Conservation (phyloP, 2,329 filamentous ascomycete species). For the Fusarium sp. region DNA sequence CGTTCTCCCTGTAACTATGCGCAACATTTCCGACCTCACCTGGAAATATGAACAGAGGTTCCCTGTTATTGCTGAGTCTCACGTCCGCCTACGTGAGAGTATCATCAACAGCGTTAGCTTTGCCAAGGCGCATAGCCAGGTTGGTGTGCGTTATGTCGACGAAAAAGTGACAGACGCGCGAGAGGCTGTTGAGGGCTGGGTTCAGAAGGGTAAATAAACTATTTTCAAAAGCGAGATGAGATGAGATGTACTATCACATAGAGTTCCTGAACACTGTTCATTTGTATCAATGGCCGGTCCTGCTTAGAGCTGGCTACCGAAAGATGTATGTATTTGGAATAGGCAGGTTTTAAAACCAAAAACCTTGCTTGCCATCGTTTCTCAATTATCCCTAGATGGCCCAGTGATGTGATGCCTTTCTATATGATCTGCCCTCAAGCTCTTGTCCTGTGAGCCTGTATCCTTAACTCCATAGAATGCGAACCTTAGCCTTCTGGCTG, state of each 20-base stretch:
- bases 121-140: constrained; percentile 78
- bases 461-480: constrained; percentile 42
- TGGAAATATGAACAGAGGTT: constrained; percentile 96
- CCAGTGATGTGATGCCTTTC: constrained; percentile 6
- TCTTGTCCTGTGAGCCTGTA: constrained; percentile 12
- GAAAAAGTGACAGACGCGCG: constrained; percentile 82
- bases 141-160: constrained; percentile 79
- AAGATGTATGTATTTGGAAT: constrained; percentile 39
- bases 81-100: constrained; percentile 77
- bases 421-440: background rate
- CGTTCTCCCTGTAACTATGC: constrained; percentile 88
- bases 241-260: constrained; percentile 56
- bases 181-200: constrained; percentile 86
- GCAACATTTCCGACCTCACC: constrained; percentile 85
- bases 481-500: constrained; percentile 17
- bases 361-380: constrained; percentile 6
- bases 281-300: constrained; percentile 48
- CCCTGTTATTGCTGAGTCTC: constrained; percentile 84
- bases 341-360: constrained; percentile 10
- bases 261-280: constrained; percentile 50
- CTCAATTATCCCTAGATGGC: background rate
- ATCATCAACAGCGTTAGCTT: constrained; percentile 78
- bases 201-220: constrained; percentile 84
- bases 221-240: constrained; percentile 47
- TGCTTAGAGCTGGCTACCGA: constrained; percentile 21